Conservation (phyloP, 2,329 filamentous ascomycete species). For the Allantophomopsis lycopodina region DNA sequence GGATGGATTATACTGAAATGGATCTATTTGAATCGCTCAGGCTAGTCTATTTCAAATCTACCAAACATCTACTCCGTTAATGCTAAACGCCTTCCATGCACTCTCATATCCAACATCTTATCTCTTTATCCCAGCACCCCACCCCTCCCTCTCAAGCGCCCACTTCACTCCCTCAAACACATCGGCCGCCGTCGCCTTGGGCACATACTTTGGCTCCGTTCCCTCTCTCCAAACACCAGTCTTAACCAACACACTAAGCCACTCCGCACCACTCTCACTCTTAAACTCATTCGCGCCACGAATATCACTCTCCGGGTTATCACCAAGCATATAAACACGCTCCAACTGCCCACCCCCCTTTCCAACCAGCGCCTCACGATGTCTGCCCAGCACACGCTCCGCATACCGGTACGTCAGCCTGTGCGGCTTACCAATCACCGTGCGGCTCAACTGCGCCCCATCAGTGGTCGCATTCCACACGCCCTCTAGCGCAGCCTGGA, state of each 20-base stretch:
- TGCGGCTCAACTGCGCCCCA: slow-evolving; percentile 42
- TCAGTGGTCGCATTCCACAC: slow-evolving; percentile 64
- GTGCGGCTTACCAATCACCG: slow-evolving; percentile 73
- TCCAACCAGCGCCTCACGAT: slow-evolving; percentile 25
- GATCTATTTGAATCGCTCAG: too few species aligned
- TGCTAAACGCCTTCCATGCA: too few species aligned
- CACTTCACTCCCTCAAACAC: slow-evolving; percentile 67
- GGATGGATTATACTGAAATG: too few species aligned
- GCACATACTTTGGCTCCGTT: slow-evolving; percentile 40
- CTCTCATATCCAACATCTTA: too few species aligned
- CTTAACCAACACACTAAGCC: slow-evolving; percentile 64
- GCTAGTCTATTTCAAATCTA: too few species aligned
- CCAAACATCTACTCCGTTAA: too few species aligned
- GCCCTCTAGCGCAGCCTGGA: slow-evolving; percentile 68
- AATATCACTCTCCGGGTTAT: slow-evolving; percentile 85
- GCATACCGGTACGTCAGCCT: slow-evolving; percentile 71
- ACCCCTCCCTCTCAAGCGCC: slow-evolving; percentile 49
- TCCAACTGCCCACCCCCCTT: slow-evolving; percentile 33
- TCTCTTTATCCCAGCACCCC: background rate
- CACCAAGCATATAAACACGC: slow-evolving; percentile 87
- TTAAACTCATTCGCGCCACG: slow-evolving; percentile 67
- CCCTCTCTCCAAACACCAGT: slow-evolving; percentile 63
- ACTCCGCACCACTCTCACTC: slow-evolving; percentile 54
- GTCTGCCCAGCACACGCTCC: slow-evolving; percentile 53
- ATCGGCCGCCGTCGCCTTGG: slow-evolving; percentile 55